Evolutionary conservation across 2,329 filamentous ascomycete species (phyloP).

Genomic region (Amauroascus niger): DNA sequence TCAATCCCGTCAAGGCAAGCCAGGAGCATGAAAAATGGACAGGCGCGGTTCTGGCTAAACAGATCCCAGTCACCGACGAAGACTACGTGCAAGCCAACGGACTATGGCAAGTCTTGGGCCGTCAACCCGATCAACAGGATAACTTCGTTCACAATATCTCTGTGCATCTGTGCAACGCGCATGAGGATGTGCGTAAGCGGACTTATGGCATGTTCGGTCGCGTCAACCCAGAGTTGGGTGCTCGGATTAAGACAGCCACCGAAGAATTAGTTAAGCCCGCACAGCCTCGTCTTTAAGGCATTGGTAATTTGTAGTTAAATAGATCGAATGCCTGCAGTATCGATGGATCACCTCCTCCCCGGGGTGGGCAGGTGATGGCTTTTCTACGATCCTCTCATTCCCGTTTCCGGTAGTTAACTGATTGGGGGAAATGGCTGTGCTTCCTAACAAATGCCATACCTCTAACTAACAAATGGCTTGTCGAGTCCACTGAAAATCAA

Average conservation of each 20-base stretch:
- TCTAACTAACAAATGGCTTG: background rate
- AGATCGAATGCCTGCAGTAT: background rate
- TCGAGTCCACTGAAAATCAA: too few relatives aligned
- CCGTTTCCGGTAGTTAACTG: too few relatives aligned
- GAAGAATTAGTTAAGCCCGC: conserved; percentile 29
- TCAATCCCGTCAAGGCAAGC: conserved; percentile 34
- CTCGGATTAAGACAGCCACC: conserved; percentile 44
- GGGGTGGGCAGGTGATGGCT: background rate
- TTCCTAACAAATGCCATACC: background rate
- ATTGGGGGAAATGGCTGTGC: background rate
- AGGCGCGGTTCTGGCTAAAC: conserved; percentile 32
- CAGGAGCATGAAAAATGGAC: conserved; percentile 40
- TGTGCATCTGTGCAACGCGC: conserved; percentile 47
- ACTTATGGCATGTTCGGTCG: conserved; percentile 53
- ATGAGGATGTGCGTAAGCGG: conserved; percentile 46
- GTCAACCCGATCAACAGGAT: conserved; percentile 48
- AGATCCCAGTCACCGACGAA: conserved; percentile 36
- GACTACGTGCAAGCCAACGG: conserved; percentile 38
- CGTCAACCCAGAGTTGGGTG: conserved; percentile 47
- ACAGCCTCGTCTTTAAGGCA: conserved; percentile 13
- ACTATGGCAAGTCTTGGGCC: conserved; percentile 38
- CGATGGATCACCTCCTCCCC: background rate
- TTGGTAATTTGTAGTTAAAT: background rate
- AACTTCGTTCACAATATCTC: conserved; percentile 53
- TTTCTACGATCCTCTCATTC: background rate